Base-by-base conservation (phyloP, 2,329 filamentous ascomycete species). In the Cladosporium sp. region DNA sequence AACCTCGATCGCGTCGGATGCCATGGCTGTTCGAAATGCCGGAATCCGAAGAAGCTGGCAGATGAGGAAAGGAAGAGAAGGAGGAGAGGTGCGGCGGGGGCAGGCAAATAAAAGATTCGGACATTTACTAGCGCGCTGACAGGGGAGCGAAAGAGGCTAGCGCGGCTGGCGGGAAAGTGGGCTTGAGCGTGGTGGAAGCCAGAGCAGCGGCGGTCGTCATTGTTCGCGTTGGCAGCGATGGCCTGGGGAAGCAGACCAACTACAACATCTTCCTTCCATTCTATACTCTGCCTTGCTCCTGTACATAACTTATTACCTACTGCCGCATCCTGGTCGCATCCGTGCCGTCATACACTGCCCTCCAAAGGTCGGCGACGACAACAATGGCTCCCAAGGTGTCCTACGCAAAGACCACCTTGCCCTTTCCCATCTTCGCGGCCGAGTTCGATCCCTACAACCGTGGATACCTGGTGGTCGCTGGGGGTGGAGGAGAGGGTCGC, bases 361-460 rank as follows among this genome's bases (percentile, higher is more conserved):
- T 40, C 23, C 35, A 28, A 31, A 10, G 18, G 23, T 26, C 10
- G 12, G 61, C 50, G n/a, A 52, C 60, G 18, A 60, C n/a, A 46
- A 53, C 14, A 56, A 65, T 65, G 62, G 55, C 62, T 23, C 62
- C 62, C 33, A 67, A 72, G 23, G 75, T 79, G 7, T 78, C 78
- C 63, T 80, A 76, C 70, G 85, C 89, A 67, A 89, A 88, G 77
- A 82, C 88, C 71, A 87, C 87, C 65, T 86, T 96, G 69, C 86
- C 88, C 66, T 97, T 94, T 78, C 93, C 93, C 58, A 86, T 96
- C 66, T 97, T 93, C 78, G 88, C 90, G 65, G 91, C 92, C 76
- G 93, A 93, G 75, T 97, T 96, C 78, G 92, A 96, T 75, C 91
- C 90, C 61, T 85, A 89, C 73, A 88, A 96, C 80, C 85, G 89